Conservation (phyloP, 371 early-diverging fungal species). For the Mucor saturninus region DNA sequence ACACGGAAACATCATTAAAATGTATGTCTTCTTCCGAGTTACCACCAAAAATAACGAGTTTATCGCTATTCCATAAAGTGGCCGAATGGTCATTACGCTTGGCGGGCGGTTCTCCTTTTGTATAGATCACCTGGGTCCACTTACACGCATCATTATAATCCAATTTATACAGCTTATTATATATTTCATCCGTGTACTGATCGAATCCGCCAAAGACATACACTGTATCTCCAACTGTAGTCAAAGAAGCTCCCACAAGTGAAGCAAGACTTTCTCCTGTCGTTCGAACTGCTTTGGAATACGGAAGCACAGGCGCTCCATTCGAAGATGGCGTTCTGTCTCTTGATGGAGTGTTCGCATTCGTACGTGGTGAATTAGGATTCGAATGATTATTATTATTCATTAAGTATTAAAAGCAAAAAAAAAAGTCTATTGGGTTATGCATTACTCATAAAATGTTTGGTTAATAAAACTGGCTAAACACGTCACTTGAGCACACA, state of each 20-base stretch:
- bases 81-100: conserved; percentile 74
- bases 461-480: no score
- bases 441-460: neutral
- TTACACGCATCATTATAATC: conserved; percentile 44
- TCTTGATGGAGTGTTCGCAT: conserved; percentile 17
- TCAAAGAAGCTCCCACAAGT: conserved; percentile 68
- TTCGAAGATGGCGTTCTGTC: conserved; percentile 32
- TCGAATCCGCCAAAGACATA: conserved; percentile 77
- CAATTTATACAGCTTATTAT: conserved; percentile 63
- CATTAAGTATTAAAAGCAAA: no score
- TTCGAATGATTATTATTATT: conserved; percentile 10
- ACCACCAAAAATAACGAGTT: conserved; percentile 77
- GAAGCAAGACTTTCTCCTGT: conserved; percentile 59
- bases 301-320: conserved; percentile 23
- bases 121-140: conserved; percentile 67
- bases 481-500: no score
- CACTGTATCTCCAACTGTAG: conserved; percentile 48
- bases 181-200: conserved; percentile 72
- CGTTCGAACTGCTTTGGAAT: conserved; percentile 41
- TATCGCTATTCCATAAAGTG: conserved; percentile 62
- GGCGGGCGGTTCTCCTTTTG: conserved; percentile 64
- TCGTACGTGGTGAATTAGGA: conserved; percentile 22
- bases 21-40: conserved; percentile 62
- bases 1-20: conserved; percentile 66
- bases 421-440: neutral